Conservation (phyloP, 805 yeast genomes). For the Komagataella pastoris region DNA sequence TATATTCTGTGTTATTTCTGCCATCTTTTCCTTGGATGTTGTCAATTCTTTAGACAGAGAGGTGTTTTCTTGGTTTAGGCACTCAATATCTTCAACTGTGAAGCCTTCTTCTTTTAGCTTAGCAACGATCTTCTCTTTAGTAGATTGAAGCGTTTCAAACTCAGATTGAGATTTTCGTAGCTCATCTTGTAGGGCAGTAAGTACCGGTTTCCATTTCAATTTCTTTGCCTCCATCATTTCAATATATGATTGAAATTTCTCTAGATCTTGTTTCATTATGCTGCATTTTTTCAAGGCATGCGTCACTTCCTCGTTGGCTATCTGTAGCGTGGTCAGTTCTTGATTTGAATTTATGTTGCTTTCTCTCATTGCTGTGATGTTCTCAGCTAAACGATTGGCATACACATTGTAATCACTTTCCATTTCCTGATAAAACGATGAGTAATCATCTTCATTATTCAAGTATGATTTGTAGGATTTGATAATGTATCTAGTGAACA, state of each 20-base stretch:
- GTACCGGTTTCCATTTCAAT: slow-evolving; percentile 44
- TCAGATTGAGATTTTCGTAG: slow-evolving; percentile 29
- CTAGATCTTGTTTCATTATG: slow-evolving; percentile 58
- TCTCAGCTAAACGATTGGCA: slow-evolving; percentile 32
- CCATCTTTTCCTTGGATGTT: slow-evolving; percentile 21
- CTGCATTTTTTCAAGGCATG: slow-evolving; percentile 41
- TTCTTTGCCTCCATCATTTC: slow-evolving; percentile 54
- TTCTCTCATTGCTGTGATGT: slow-evolving; percentile 24
- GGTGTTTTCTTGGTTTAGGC: slow-evolving; percentile 48
- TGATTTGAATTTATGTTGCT: slow-evolving; percentile 26
- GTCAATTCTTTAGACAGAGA: slow-evolving; percentile 36
- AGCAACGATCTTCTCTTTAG: slow-evolving; percentile 21
- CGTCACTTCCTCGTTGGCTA: slow-evolving; percentile 32
- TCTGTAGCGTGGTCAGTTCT: slow-evolving; percentile 26
- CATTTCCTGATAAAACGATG: slow-evolving; percentile 40
- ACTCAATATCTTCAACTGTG: slow-evolving; percentile 49
- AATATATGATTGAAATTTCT: slow-evolving; percentile 60
- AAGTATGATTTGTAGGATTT: slow-evolving; percentile 59
- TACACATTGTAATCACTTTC: slow-evolving; percentile 38
- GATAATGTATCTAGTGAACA: slow-evolving; percentile 47
- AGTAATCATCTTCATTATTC: slow-evolving; percentile 47
- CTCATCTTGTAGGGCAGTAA: slow-evolving; percentile 46
- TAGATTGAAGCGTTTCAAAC: slow-evolving; percentile 23
- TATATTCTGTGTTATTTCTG: slow-evolving; percentile 30
- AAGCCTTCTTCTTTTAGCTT: slow-evolving; percentile 42